Conservation (phyloP, 2,329 filamentous ascomycete genomes). For the Ophiostoma sp. region DNA sequence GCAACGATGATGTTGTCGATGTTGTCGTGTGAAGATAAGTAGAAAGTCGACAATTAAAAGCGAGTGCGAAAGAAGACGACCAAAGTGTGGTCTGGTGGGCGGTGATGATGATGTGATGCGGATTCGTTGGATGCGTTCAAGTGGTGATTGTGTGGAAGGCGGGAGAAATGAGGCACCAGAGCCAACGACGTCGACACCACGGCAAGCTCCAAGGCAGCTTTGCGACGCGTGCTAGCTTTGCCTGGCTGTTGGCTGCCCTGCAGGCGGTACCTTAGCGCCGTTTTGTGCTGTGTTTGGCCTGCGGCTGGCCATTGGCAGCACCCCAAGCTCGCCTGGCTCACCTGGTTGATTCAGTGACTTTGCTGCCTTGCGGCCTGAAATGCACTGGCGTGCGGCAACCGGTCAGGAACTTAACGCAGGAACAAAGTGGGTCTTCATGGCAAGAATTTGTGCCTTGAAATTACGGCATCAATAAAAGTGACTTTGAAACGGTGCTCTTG, state of each 20-base stretch:
- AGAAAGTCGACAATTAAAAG: neutral
- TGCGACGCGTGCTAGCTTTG: constrained; percentile 29
- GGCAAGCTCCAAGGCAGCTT: constrained; percentile 30
- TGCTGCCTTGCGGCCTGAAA: constrained; percentile 25
- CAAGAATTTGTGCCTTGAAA: neutral
- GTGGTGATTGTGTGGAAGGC: neutral
- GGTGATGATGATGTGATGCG: constrained; percentile 5
- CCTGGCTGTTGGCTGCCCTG: constrained; percentile 16
- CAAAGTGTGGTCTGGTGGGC: neutral
- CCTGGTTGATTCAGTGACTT: constrained; percentile 2
- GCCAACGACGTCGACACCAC: constrained; percentile 1
- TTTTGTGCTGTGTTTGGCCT: neutral
- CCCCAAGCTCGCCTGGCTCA: neutral
- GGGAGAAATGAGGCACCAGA: constrained; percentile 17
- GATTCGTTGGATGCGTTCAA: neutral
- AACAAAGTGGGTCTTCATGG: constrained; percentile 3
- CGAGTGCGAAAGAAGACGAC: neutral
- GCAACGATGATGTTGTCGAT: neutral
- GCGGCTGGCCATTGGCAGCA: neutral
- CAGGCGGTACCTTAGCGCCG: constrained; percentile 10
- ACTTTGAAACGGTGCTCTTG: neutral
- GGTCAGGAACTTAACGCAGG: constrained; percentile 9
- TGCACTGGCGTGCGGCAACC: constrained; percentile 1
- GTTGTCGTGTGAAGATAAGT: neutral
- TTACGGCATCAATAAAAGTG: neutral